Conservation (phyloP, 768 basidiomycete genomes). For the Lentinula detonsa region DNA sequence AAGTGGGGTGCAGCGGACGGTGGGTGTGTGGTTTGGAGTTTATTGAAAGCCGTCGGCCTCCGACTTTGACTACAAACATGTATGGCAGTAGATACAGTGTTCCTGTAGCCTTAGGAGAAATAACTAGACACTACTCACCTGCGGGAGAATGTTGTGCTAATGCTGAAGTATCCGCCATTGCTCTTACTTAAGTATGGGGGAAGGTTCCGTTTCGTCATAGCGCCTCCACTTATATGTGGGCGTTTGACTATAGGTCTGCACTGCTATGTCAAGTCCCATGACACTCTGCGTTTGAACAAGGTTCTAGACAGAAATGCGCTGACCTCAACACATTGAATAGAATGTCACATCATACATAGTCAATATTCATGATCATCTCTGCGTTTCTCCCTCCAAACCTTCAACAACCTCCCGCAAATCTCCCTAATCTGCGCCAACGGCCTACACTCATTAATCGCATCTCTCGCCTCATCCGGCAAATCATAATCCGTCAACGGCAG, state of each 20-base stretch:
- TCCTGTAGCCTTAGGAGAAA: neutral
- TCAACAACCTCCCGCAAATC: neutral
- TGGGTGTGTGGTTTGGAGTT: neutral
- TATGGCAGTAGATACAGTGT: too few relatives aligned
- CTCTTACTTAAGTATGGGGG: too few relatives aligned
- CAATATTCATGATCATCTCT: neutral
- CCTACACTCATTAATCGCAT: neutral
- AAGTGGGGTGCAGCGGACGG: neutral
- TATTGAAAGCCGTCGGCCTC: slow-evolving; percentile 1
- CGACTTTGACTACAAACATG: neutral
- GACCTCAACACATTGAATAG: too few relatives aligned
- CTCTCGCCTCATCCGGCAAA: neutral
- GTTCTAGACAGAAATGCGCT: too few relatives aligned
- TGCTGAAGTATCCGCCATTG: neutral
- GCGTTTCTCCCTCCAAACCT: neutral
- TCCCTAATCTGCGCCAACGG: neutral
- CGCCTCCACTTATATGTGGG: too few relatives aligned
- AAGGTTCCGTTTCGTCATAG: neutral
- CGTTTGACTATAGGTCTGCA: too few relatives aligned
- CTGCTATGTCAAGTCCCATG: too few relatives aligned
- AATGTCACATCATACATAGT: neutral
- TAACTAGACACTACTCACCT: neutral
- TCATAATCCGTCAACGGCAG: neutral
- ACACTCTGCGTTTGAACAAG: too few relatives aligned
- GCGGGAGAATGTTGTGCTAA: neutral